A percentile compares a stretch with the other conserved stretches of the same genome.
Evolutionary conservation across 202 grass and related monocot species (phyloP).

Genomic region (Saccharum hybrid): DNA sequence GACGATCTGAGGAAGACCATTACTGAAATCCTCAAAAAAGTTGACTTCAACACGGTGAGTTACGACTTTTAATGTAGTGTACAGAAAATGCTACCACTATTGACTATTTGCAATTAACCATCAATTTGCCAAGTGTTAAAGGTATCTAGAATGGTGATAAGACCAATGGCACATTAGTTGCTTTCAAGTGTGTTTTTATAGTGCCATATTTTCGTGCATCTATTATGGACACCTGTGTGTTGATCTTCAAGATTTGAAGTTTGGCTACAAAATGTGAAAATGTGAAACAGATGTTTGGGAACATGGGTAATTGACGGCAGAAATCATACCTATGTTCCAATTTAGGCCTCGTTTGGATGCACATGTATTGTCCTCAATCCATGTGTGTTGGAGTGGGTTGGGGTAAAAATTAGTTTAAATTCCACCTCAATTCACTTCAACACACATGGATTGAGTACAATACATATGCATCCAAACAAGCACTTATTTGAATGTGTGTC

Average conservation of each 20-base stretch:
- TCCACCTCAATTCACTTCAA: no score
- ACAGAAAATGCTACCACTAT: slow-evolving; percentile 14
- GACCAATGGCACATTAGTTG: not conserved
- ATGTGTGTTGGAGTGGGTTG: no score
- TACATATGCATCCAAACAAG: no score
- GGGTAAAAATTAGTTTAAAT: no score
- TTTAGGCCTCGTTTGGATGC: no score
- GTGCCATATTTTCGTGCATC: not conserved
- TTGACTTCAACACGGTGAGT: slow-evolving; percentile 94
- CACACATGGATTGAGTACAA: no score
- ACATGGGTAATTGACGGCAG: not conserved
- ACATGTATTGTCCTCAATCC: no score
- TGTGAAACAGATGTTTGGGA: not conserved
- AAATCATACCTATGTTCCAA: not conserved
- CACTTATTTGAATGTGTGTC: not conserved
- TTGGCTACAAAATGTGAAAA: not conserved
- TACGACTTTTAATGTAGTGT: slow-evolving; percentile 28
- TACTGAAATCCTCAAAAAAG: slow-evolving; percentile 80
- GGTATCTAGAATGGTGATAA: slow-evolving; percentile 12
- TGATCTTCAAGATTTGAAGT: slow-evolving; percentile 3
- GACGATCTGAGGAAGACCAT: slow-evolving; percentile 85
- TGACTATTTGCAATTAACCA: slow-evolving; percentile 31
- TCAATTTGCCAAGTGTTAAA: not conserved
- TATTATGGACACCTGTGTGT: not conserved
- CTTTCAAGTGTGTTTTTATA: not conserved